These are phyloP conservation scores for Moniliella sp. DNA, from an alignment of 1,284 basidiomycete genomes.

Conservation along the genomic window DNA sequence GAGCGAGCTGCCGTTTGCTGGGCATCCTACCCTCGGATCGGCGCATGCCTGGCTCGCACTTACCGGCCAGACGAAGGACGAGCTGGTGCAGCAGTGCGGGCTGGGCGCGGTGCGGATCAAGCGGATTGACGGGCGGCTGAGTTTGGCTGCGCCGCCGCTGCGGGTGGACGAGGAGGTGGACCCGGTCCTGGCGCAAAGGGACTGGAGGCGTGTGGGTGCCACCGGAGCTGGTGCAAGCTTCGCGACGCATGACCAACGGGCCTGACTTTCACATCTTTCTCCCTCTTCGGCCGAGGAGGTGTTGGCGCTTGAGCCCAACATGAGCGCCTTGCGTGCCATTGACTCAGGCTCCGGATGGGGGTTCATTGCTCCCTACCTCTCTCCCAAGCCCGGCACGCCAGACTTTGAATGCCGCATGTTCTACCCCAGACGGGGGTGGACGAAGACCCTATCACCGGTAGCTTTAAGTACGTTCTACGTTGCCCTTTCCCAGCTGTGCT, in stretches of 20 bases:
- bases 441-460: constrained; percentile 24
- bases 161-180: constrained; percentile 7
- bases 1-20: constrained; percentile 18
- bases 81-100: constrained; percentile 17
- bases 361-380: constrained; percentile 3
- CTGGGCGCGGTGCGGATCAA: constrained; percentile 11
- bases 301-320: too few species aligned
- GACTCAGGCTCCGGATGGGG: too few species aligned
- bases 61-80: constrained; percentile 4
- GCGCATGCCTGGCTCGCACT: constrained; percentile 8
- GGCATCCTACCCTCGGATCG: constrained; percentile 21
- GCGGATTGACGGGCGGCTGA: background rate
- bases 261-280: constrained; percentile 1
- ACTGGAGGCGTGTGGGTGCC: constrained; percentile 13
- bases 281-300: constrained; percentile 10
- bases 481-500: background rate
- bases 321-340: too few species aligned
- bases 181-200: constrained; percentile 8
- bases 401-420: constrained; percentile 13
- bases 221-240: constrained; percentile 4
- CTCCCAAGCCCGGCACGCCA: too few species aligned
- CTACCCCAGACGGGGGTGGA: constrained; percentile 3
- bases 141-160: too few species aligned
- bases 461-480: constrained; percentile 8
- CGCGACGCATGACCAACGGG: constrained; percentile 7